Conservation (phyloP, 2,329 filamentous ascomycete genomes). For the Sporothrix euskadiensis region DNA sequence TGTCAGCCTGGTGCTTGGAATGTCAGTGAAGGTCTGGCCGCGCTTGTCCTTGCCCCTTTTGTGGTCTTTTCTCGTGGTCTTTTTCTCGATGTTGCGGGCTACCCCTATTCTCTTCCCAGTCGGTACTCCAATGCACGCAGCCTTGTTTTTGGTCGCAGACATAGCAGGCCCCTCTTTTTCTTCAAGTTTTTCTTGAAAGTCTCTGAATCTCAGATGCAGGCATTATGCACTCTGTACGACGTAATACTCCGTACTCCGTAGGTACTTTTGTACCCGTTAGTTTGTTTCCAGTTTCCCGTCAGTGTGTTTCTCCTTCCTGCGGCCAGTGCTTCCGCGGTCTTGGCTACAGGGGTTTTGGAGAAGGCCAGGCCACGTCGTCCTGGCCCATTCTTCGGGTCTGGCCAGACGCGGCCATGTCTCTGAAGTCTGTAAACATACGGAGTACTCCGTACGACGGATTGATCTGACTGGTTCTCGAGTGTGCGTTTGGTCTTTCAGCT, state of each 20-base stretch:
- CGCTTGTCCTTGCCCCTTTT: neutral
- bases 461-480: neutral
- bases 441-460: neutral
- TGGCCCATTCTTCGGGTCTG: neutral
- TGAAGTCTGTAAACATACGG: neutral
- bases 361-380: slow-evolving; percentile 1
- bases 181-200: neutral
- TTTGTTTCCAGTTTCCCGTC: neutral
- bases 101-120: neutral
- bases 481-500: neutral
- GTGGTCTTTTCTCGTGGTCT: neutral
- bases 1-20: neutral
- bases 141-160: neutral
- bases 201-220: neutral
- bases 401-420: neutral
- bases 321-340: neutral
- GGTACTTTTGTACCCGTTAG: slow-evolving; percentile 4
- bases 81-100: neutral
- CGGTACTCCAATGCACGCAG: neutral
- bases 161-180: neutral
- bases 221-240: neutral
- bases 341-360: neutral
- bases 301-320: neutral
- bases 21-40: too few relatives aligned
- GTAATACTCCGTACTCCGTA: too few relatives aligned